phyloP scores from a whole-genome alignment of 306 rosid species.

The Prinsepia uniflora region DNA sequence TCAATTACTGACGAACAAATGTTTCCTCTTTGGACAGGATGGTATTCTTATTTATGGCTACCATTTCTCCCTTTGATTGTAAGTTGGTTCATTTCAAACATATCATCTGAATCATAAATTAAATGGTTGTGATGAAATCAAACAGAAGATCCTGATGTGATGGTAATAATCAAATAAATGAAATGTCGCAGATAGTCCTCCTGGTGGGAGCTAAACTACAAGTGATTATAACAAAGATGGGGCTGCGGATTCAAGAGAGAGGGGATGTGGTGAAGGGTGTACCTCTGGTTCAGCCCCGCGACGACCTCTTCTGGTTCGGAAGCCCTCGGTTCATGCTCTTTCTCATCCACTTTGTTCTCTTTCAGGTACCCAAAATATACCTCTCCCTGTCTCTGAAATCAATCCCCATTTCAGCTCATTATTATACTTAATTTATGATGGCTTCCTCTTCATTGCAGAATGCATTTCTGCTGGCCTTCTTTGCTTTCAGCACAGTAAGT shows the following conservation, averaged over 20 bases:
- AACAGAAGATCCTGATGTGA: not conserved
- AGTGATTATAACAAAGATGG: constrained; percentile 70
- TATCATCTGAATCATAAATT: not conserved
- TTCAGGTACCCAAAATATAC: constrained; percentile 44
- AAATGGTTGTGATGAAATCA: no score
- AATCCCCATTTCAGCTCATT: no score
- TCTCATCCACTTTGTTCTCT: constrained; percentile 64
- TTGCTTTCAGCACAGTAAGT: constrained; percentile 65
- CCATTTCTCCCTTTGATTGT: constrained; percentile 74
- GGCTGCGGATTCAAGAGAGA: constrained; percentile 54
- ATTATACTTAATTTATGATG: not conserved
- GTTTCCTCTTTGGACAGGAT: constrained; percentile 44
- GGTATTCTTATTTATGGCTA: constrained; percentile 68
- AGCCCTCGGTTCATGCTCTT: constrained; percentile 55
- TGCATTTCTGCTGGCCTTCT: constrained; percentile 78
- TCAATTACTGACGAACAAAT: constrained; percentile 10
- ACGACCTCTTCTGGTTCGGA: constrained; percentile 79
- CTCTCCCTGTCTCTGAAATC: not conserved
- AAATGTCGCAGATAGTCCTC: constrained; percentile 50
- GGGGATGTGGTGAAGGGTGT: constrained; percentile 72
- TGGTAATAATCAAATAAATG: not conserved
- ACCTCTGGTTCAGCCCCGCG: constrained; percentile 69
- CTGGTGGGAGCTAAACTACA: constrained; percentile 73
- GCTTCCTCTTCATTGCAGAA: constrained; percentile 43
- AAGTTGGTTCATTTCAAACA: constrained; percentile 29